phyloP scores from a whole-genome alignment of 371 early-diverging fungal genomes.

The Conidiobolus incongruus region DNA sequence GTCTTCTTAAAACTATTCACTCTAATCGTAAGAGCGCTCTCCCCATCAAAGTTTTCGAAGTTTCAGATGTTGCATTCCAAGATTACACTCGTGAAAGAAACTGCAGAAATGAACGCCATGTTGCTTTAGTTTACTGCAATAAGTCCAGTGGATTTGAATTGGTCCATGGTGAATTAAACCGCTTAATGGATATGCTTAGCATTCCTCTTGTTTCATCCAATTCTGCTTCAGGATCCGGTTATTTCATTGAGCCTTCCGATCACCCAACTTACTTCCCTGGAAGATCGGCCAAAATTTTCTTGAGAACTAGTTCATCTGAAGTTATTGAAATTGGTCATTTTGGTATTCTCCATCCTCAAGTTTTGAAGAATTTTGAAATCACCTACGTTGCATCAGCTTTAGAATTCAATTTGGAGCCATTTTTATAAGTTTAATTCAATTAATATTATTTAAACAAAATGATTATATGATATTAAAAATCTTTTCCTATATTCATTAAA shows the following conservation, averaged over 20 bases:
- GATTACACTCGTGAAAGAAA: constrained; percentile 55
- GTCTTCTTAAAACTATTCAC: constrained; percentile 86
- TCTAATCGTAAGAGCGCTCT: constrained; percentile 80
- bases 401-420: constrained; percentile 90
- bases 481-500: neutral
- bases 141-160: constrained; percentile 82
- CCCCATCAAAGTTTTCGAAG: constrained; percentile 95
- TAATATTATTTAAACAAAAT: neutral
- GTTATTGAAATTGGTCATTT: constrained; percentile 45
- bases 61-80: constrained; percentile 87
- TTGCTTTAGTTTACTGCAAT: constrained; percentile 74
- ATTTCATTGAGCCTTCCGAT: constrained; percentile 60
- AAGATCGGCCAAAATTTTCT: constrained; percentile 64
- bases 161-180: constrained; percentile 82
- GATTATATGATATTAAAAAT: neutral
- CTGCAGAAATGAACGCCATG: constrained; percentile 77
- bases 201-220: constrained; percentile 18
- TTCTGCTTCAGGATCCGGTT: constrained; percentile 22
- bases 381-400: constrained; percentile 68
- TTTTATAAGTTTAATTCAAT: constrained; percentile 50
- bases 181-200: constrained; percentile 67
- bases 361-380: constrained; percentile 67
- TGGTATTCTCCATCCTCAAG: constrained; percentile 87
- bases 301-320: constrained; percentile 6
- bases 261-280: constrained; percentile 83